Base-by-base conservation (phyloP, 2,329 filamentous ascomycete species). In the Alternaria triticina region DNA sequence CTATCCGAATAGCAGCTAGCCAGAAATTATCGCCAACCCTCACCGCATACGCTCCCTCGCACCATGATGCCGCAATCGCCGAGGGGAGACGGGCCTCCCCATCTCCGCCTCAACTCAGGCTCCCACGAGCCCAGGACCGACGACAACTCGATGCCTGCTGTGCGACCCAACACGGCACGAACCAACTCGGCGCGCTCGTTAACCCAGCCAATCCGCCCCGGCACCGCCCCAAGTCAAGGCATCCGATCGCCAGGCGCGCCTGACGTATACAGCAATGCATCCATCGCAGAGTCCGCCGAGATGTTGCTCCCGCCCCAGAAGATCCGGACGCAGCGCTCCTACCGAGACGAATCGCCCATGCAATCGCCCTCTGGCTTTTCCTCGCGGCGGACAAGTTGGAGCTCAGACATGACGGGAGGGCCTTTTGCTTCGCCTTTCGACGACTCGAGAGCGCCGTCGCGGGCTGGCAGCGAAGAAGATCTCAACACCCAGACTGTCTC, bases 401-500 rank as follows among this genome's bases (percentile, higher is more conserved):
- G 86, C 69, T 90, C 89, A 17, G 87, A 89, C 64, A 82, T 80
- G 17, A 87, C 85, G 67, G 82, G 84, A 71, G 82, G 71, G 55
- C 85, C 78, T 65, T 88, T 83, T 68, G 79, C 74, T 20, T 84
- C 83, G 56, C 88, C 87, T 0, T 90, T 89, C 68, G 86, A 87
- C 62, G 88, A 90, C 65, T 88, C 87, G 5, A 81, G 85, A 67
- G 83, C 85, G 12, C 85, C 86, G 3, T 90, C 88, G 54, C 81
- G 86, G 64, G 83, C 86, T 20, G 87, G 84, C n/a, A 90, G 88
- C 71, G 88, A 91, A 49, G 88, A 90, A 25, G 86, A 89, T 20
- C 55, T 91, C 57, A 92, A 91, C 72, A 92, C 89, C 0, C 89
- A 92, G 80, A 91, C 90, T 1, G 90, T 92, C 4, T 88, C 88